Percentiles rank a stretch among this genome's conserved stretches.
Conservation (phyloP, 2,329 filamentous ascomycete species). For the Zarea fungicola region DNA sequence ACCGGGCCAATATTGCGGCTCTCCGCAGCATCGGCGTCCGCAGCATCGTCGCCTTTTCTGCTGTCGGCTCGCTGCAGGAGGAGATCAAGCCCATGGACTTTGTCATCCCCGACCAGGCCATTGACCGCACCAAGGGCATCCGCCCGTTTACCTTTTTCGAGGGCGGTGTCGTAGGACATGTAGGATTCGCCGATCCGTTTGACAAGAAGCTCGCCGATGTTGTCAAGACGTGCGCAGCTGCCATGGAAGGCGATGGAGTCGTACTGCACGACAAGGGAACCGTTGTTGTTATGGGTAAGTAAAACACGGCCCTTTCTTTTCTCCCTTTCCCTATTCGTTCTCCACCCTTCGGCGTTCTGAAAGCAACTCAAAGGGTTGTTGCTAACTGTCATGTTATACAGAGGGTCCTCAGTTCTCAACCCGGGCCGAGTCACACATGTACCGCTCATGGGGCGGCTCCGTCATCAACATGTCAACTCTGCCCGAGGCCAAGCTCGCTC, state of each 20-base stretch:
- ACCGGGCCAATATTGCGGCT: constrained; percentile 97
- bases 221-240: constrained; percentile 68
- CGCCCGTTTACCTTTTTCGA: constrained; percentile 96
- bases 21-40: constrained; percentile 84
- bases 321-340: too few relatives aligned
- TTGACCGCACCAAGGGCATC: constrained; percentile 94
- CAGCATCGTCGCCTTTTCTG: constrained; percentile 88
- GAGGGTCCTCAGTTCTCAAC: constrained; percentile 99
- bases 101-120: constrained; percentile 91
- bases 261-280: constrained; percentile 78
- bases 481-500: constrained; percentile 91
- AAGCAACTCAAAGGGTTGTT: too few relatives aligned
- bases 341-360: too few relatives aligned
- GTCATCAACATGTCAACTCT: constrained; percentile 98
- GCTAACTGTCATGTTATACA: constrained; percentile 25
- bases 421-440: constrained; percentile 90
- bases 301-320: background rate
- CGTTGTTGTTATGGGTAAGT: constrained; percentile 83
- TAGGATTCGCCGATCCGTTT: constrained; percentile 94
- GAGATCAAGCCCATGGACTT: constrained; percentile 95
- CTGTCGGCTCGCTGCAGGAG: constrained; percentile 88
- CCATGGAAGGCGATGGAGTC: constrained; percentile 78
- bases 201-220: constrained; percentile 72
- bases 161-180: constrained; percentile 84
- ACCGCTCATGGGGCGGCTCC: constrained; percentile 86